Evolutionary conservation across 345 rosid genomes (phyloP), one percentile per base, ranked within the genome.

Genomic region (Raphanus raphanistrum): DNA sequence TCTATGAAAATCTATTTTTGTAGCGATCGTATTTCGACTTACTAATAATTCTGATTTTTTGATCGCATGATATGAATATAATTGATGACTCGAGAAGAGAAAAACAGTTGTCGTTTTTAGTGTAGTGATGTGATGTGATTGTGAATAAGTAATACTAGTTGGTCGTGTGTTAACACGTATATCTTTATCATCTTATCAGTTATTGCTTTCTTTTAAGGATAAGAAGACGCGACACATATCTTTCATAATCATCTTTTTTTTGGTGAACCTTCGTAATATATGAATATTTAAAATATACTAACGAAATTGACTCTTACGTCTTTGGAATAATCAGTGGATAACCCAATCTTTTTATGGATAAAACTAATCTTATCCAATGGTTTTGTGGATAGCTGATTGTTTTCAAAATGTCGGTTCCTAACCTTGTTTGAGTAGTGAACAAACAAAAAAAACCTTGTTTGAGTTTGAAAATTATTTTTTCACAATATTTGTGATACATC

Each of bases 141-240:
- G 72, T 66, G 57, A 32, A 66, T 66, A 21, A 58, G 29, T 60
- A 41, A 67, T 28, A 26, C 29, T 7, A 72, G 45, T 31, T 66
- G 43, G 25, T 43, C 76, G 76, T 72, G 73, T 66, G 81, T 31
- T 59, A 72, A 62, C 77, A 78, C 69, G 73, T 72, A 72, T 33
- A 29, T 58, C 63, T 32, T 72, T 77, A 77, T 77, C 45, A 70
- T 54, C 80, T 63, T 52, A 35, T 33, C 5, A 33, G 36, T 33
- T 33, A 33, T 71, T 71, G 27, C 52, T 55, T 64, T 21, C 36
- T 65, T 58, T 76, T 28, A 76, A 76, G 75, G 80, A 77, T 77
- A 63, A 77, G 80, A 63, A 70, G 58, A 52, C 17, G 25, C 58
- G 58, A 45, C 58, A 15, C 55, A 48, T 48, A 48, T 48, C 55